Conservation (phyloP, 768 basidiomycete species). For the Termitomyces sp. region DNA sequence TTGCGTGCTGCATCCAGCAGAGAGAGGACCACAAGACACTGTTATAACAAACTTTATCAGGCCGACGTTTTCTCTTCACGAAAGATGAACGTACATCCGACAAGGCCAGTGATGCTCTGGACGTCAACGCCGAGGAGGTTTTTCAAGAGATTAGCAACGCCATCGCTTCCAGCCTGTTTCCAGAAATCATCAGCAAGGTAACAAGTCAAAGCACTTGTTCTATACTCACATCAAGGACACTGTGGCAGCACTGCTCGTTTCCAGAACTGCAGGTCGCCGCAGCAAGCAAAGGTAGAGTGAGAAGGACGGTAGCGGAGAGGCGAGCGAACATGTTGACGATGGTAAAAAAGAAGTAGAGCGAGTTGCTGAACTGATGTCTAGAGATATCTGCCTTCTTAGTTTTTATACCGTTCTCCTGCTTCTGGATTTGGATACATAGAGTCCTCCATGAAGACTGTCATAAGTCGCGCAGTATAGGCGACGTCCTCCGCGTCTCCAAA, state of each 20-base stretch:
- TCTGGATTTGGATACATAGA: neutral
- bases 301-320: constrained; percentile 1
- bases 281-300: constrained; percentile 2
- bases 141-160: neutral
- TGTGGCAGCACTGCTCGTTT: neutral
- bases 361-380: neutral
- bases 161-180: neutral
- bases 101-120: neutral
- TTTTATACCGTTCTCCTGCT: neutral
- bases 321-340: constrained; percentile 4
- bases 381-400: neutral
- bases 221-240: neutral
- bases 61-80: too few relatives aligned
- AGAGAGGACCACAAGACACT: neutral
- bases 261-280: neutral
- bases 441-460: neutral
- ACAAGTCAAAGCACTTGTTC: neutral
- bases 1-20: neutral
- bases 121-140: neutral
- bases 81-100: neutral
- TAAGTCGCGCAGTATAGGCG: neutral
- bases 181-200: neutral
- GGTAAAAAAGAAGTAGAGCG: neutral
- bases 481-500: neutral
- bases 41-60: neutral